A percentile compares a stretch with the other conserved stretches of the same genome.
phyloP scores from a whole-genome alignment of 352 stramenopile genomes.

The Bremia lactucae region DNA sequence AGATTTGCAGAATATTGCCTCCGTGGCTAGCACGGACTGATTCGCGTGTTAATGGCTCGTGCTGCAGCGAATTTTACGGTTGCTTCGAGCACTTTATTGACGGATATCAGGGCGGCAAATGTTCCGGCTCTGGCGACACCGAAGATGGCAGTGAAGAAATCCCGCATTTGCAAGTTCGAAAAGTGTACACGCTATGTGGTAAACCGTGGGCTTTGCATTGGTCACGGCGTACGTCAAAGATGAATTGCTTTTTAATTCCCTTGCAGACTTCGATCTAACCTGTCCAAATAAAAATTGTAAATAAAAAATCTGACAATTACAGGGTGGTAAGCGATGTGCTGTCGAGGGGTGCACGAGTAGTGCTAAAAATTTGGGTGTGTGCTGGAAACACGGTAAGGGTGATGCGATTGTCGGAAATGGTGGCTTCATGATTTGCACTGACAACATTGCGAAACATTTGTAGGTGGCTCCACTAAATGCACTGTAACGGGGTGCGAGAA shows the following conservation, averaged over 20 bases:
- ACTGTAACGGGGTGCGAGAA: conserved; percentile 53
- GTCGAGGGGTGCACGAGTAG: conserved; percentile 55
- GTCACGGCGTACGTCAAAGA: conserved; percentile 36
- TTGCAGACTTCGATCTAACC: conserved; percentile 5
- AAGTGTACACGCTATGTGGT: conserved; percentile 68
- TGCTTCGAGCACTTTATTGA: conserved; percentile 4
- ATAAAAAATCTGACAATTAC: conserved; percentile 13
- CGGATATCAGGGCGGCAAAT: conserved; percentile 19
- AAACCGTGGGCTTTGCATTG: conserved; percentile 65
- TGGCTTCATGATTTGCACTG: conserved; percentile 30
- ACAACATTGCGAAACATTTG: conserved; percentile 13
- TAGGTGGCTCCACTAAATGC: conserved; percentile 65
- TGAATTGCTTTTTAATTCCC: not conserved
- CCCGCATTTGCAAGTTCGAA: conserved; percentile 67
- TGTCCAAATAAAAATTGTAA: conserved; percentile 6
- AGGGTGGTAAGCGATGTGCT: conserved; percentile 63
- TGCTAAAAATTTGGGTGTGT: conserved; percentile 65
- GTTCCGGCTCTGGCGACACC: conserved; percentile 5
- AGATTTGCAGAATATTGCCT: conserved; percentile 12
- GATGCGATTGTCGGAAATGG: conserved; percentile 20
- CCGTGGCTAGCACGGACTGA: conserved; percentile 13
- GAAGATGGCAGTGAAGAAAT: conserved; percentile 39
- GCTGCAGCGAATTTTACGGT: conserved; percentile 17
- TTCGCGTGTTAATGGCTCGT: conserved; percentile 9
- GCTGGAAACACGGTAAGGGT: conserved; percentile 62